A percentile compares a stretch with the other conserved stretches of the same genome.
phyloP scores from a whole-genome alignment of 2,329 filamentous ascomycete species.

The Monosporascus cannonballus region DNA sequence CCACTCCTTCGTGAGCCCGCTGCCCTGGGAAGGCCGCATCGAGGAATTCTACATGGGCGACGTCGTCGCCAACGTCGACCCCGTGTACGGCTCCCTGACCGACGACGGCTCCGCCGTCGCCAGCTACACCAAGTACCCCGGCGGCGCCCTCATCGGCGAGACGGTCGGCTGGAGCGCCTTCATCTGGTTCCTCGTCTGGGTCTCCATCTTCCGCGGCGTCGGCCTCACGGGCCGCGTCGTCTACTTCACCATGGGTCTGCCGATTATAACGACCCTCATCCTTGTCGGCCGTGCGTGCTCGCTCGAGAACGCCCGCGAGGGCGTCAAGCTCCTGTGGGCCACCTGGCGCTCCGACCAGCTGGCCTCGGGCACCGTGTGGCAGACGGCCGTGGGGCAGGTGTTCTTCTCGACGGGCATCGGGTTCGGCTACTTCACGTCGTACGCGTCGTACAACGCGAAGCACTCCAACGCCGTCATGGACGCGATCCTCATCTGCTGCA shows the following conservation, averaged over 20 bases:
- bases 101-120: conserved; percentile 31
- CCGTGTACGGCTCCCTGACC: conserved; percentile 31
- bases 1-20: conserved; percentile 45
- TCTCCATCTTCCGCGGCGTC: conserved; percentile 54
- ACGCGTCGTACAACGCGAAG: conserved; percentile 52
- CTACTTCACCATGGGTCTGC: conserved; percentile 57
- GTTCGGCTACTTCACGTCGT: conserved; percentile 53
- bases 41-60: conserved; percentile 46
- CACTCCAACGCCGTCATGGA: conserved; percentile 56
- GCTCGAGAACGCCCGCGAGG: conserved; percentile 46
- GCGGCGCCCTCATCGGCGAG: conserved; percentile 42
- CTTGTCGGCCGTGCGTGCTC: conserved; percentile 48
- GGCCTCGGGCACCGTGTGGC: conserved; percentile 47
- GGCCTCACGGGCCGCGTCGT: conserved; percentile 52
- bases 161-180: conserved; percentile 53
- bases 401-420: conserved; percentile 55
- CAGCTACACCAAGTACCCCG: conserved; percentile 41
- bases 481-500: conserved; percentile 46
- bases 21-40: conserved; percentile 46
- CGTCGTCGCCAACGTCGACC: conserved; percentile 42
- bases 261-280: conserved; percentile 50
- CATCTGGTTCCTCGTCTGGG: conserved; percentile 53
- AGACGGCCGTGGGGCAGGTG: conserved; percentile 53
- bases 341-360: conserved; percentile 44
- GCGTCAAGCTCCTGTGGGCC: conserved; percentile 41